A percentile compares a stretch with the other conserved stretches of the same genome.
phyloP scores from a whole-genome alignment of 1,139 yeast genomes.

The Saccharomyces hybrid region DNA sequence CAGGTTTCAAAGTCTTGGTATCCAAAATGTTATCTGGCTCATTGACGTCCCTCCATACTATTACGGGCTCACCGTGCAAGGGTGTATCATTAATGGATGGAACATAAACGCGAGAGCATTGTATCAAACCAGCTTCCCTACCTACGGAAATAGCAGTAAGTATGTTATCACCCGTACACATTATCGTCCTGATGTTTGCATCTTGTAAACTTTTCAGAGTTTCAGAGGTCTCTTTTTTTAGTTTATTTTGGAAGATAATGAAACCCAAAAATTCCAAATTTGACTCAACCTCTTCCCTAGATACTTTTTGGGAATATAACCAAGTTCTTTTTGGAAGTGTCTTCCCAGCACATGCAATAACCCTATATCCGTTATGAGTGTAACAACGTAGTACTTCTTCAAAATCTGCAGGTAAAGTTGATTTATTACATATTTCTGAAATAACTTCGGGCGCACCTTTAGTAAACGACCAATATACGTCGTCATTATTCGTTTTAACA shows the following conservation, averaged over 20 bases:
- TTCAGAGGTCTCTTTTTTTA: conserved; percentile 58
- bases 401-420: conserved; percentile 65
- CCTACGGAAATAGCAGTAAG: conserved; percentile 93
- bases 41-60: conserved; percentile 61
- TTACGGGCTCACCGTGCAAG: conserved; percentile 28
- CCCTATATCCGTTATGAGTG: conserved; percentile 90
- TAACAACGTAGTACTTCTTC: conserved; percentile 69
- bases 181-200: conserved; percentile 74
- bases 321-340: conserved; percentile 37
- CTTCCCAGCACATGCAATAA: conserved; percentile 87
- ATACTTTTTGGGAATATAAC: conserved; percentile 36
- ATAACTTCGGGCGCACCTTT: conserved; percentile 99
- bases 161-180: conserved; percentile 98
- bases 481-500: conserved; percentile 38
- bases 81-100: conserved; percentile 45
- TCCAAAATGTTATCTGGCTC: conserved; percentile 50
- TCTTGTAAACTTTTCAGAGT: conserved; percentile 50
- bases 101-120: conserved; percentile 47
- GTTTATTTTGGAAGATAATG: conserved; percentile 82
- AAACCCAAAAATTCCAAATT: conserved; percentile 74
- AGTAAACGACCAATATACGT: conserved; percentile 47
- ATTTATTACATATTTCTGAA: conserved; percentile 62
- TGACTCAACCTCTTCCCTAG: conserved; percentile 60
- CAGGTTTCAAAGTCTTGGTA: conserved; percentile 51
- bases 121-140: conserved; percentile 66